Base-by-base conservation (phyloP, 768 basidiomycete genomes). In the Botryobasidium botryosum region DNA sequence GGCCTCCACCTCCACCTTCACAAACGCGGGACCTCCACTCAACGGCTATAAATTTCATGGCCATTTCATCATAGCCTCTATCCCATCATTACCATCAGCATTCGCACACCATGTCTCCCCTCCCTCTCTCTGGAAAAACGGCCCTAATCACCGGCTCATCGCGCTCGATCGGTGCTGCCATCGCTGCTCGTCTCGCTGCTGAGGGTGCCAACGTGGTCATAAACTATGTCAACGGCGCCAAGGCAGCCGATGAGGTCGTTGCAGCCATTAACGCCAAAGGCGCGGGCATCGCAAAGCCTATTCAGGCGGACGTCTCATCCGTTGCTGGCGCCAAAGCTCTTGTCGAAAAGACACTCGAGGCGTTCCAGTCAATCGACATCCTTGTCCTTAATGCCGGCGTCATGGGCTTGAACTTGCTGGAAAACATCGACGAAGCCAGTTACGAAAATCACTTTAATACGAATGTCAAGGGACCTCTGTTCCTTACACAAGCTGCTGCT, bases 131-230 rank as follows among this genome's bases (percentile, higher is more conserved):
- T 64, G 69, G 67, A 17, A 72, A 70, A 58, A 63, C 70, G n/a
- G 70, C 70, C n/a, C 57, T 76, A 38, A 67, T 76, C 32, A 76
- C 75, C 15, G 73, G 74, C 25, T 74, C 73, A 5, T 75, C 75
- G 12, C 68, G 72, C 8, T 68, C 66, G 15, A 76, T 74, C 23
- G 75, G 74, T 29, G 75, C 73, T 0, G 65, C 70, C 12, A 66
- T 75, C 45, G 73, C 72, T 2, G 59, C 56, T 32, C 61, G 63
- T 33, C 64, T 77, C n/a, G 75, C 69, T 13, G 64, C 62, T 32
- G 63, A 72, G 51, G 75, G 76, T 10, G 74, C 73, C 2, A 65
- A 64, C 49, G 72, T 76, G 41, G 64, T 74, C 21, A 65, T 77
- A 23, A 75, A 75, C 64, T 74, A 74, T 53, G 62, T 66, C 42